Base-by-base conservation (phyloP, 2,329 filamentous ascomycete genomes). In the Neoarthrinium moseri region DNA sequence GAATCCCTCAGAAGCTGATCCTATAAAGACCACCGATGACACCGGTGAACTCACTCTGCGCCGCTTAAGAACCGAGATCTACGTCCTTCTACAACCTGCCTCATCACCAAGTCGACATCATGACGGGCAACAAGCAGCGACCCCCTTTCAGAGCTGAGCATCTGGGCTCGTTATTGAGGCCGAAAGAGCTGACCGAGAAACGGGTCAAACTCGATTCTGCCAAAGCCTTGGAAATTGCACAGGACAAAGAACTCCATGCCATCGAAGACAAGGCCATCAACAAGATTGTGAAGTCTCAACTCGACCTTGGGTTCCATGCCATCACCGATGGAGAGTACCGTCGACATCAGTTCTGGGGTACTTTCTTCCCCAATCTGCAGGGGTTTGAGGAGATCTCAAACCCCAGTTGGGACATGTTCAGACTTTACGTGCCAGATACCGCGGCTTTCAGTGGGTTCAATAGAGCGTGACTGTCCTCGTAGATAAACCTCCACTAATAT, bases 141-240 rank as follows among this genome's bases (percentile, higher is more conserved):
- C 71, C 71, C 4, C 87, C 86, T 35, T 89, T 88, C 72, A 78
- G 86, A 53, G 87, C 87, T 39, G 87, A 90, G 73, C 86, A 90
- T 60, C 73, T 89, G 54, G 87, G 86, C 55, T 89, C 85, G 5
- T 72, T 90, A 24, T 78, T 89, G 37, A 83, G 87, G 10, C 86
- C 86, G 5, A 68, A 83, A 52, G 71, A 78, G 48, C 72, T 89
- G 43, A 71, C 84, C 20, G 74, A 83, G 45, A 80, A 78, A 52
- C 83, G 86, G 54, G 72, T 81, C 49, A 56, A 62, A 43, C 60
- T 70, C 26, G 66, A 69, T 38, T 56, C 62, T 20, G 59, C 61
- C 41, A 67, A 69, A 46, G 65, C 65, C 12, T 51, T 67, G 12
- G 65, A 64, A 6, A 65, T 68, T 29, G 56, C 55, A n/a, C 60